phyloP scores from a whole-genome alignment of 345 rosid species.

The Populus davidiana region DNA sequence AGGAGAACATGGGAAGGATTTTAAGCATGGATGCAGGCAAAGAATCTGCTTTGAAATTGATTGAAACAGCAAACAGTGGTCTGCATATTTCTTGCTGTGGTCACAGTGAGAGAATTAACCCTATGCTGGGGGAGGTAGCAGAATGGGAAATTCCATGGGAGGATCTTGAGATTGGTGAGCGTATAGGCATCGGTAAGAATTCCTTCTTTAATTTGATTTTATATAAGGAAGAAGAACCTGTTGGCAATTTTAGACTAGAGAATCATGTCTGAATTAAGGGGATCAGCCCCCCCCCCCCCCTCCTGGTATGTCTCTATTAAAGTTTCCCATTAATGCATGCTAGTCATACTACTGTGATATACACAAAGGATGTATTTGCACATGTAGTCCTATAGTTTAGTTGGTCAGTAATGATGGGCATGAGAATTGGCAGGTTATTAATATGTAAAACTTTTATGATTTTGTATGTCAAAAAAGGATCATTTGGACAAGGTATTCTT shows the following conservation, averaged over 20 bases:
- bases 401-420: background rate
- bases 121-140: constrained; percentile 71
- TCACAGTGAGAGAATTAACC: constrained; percentile 51
- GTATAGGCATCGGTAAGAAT: constrained; percentile 92
- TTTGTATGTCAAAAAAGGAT: background rate
- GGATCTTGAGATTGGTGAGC: constrained; percentile 92
- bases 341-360: background rate
- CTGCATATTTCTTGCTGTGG: constrained; percentile 35
- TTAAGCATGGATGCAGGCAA: constrained; percentile 22
- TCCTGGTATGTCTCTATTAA: background rate
- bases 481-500: background rate
- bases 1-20: background rate
- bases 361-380: background rate
- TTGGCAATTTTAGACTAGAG: background rate
- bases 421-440: background rate
- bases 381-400: background rate
- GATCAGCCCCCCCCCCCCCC: too few relatives aligned
- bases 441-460: background rate
- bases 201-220: constrained; percentile 2
- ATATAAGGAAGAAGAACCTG: background rate
- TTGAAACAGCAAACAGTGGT: constrained; percentile 30
- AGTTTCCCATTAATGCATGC: background rate
- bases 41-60: constrained; percentile 36
- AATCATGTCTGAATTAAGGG: too few relatives aligned
- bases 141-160: constrained; percentile 96